Evolutionary conservation across 2,329 filamentous ascomycete genomes (phyloP).

Genomic region (Aspergillus novoparasiticus): DNA sequence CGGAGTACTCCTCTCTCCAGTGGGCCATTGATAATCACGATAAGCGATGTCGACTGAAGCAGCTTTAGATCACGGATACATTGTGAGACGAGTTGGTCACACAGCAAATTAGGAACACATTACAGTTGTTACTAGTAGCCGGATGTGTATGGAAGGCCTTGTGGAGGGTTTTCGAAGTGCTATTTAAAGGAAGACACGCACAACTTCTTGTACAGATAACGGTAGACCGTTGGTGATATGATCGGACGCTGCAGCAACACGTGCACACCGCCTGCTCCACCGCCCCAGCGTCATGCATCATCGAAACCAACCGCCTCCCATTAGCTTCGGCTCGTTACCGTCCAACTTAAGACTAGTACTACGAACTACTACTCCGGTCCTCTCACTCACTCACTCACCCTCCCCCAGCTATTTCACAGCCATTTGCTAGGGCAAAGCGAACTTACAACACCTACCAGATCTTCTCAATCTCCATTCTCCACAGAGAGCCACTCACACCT

Average conservation of each 20-base stretch:
- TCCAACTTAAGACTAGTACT: not conserved
- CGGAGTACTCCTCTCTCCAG: conserved; percentile 82
- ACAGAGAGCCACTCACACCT: not conserved
- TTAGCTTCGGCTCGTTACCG: not conserved
- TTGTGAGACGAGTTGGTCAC: conserved; percentile 5
- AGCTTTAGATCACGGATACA: conserved; percentile 14
- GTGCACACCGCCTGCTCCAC: conserved; percentile 34
- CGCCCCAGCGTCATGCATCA: conserved; percentile 37
- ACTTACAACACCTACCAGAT: not conserved
- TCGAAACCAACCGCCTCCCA: conserved; percentile 26
- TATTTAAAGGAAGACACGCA: not conserved
- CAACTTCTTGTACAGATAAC: not conserved
- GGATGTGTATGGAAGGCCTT: not conserved
- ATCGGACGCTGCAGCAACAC: not conserved
- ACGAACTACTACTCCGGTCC: not conserved
- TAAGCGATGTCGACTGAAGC: conserved; percentile 14
- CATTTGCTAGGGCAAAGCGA: not conserved
- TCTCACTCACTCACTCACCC: not conserved
- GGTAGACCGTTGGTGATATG: not conserved
- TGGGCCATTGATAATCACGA: conserved; percentile 54
- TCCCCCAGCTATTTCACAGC: not conserved
- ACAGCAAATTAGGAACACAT: not conserved
- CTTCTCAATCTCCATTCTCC: not conserved
- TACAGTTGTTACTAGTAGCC: not conserved
- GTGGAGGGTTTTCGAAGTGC: not conserved